Conservation (phyloP, 106 monocot species). For the Acorus calamus region DNA sequence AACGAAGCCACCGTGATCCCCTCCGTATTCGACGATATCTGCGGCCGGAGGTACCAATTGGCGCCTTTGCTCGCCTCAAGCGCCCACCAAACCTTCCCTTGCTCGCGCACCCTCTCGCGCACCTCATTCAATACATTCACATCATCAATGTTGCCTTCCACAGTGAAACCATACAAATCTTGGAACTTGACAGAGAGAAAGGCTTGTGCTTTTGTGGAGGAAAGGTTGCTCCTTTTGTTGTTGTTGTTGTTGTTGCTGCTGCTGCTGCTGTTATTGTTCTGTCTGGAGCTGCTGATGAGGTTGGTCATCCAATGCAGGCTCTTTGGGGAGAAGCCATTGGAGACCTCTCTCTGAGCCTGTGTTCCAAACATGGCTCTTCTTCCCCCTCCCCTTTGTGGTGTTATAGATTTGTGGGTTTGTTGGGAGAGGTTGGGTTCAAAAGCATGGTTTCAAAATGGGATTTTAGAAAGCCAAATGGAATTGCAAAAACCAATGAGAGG, state of each 20-base stretch:
- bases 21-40: slow-evolving; percentile 47
- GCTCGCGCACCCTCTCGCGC: slow-evolving; percentile 76
- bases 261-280: neutral
- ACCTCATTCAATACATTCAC: slow-evolving; percentile 98
- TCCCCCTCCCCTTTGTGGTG: no score
- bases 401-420: no score
- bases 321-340: no score
- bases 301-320: no score
- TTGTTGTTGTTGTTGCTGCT: slow-evolving; percentile 14
- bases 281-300: no score
- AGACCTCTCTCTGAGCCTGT: no score
- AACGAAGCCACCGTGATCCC: slow-evolving; percentile 55
- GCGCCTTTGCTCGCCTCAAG: slow-evolving; percentile 84
- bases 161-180: slow-evolving; percentile 86
- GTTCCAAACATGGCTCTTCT: no score
- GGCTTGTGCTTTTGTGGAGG: slow-evolving; percentile 14
- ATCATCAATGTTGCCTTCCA: slow-evolving; percentile 84
- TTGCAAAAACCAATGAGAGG: no score
- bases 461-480: no score
- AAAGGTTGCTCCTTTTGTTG: slow-evolving; percentile 3
- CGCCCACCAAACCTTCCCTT: slow-evolving; percentile 81
- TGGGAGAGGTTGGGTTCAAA: no score
- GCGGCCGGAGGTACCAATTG: slow-evolving; percentile 76
- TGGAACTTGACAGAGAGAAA: slow-evolving; percentile 74
- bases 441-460: no score